Evolutionary conservation across 2,329 filamentous ascomycete species (phyloP).

Genomic region (Dothideomycetes sp.): DNA sequence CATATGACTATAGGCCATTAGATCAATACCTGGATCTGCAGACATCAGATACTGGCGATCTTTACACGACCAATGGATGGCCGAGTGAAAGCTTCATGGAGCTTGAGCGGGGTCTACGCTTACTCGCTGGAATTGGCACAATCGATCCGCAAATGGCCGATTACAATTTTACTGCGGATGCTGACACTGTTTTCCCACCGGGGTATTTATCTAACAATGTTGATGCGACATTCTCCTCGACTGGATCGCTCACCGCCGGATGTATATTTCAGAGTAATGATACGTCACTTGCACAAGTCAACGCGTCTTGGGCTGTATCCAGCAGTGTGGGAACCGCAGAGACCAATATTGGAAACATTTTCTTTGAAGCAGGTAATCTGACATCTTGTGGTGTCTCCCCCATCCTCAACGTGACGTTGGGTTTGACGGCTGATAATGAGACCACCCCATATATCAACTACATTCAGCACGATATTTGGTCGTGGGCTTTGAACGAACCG

Average conservation of each 20-base stretch:
- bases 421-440: constrained; percentile 36
- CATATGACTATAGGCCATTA: constrained; percentile 32
- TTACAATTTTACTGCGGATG: constrained; percentile 46
- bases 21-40: constrained; percentile 30
- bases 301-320: constrained; percentile 43
- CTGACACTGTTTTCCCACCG: constrained; percentile 38
- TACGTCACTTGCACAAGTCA: constrained; percentile 29
- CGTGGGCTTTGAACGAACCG: constrained; percentile 49
- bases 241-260: constrained; percentile 35
- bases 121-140: constrained; percentile 45
- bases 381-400: constrained; percentile 51
- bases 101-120: constrained; percentile 39
- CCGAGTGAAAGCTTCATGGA: constrained; percentile 50
- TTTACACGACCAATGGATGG: constrained; percentile 49
- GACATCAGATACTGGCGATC: constrained; percentile 17
- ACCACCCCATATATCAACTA: constrained; percentile 39
- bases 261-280: constrained; percentile 42
- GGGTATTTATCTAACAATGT: constrained; percentile 31
- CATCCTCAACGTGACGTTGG: constrained; percentile 45
- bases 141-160: constrained; percentile 45
- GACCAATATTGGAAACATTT: constrained; percentile 6
- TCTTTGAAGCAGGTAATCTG: constrained; percentile 15
- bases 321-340: constrained; percentile 13
- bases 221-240: constrained; percentile 20
- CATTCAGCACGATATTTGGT: constrained; percentile 44